These are phyloP conservation scores for Sporothrix luriei DNA, from an alignment of 2,329 filamentous ascomycete species.

Conservation along the genomic window DNA sequence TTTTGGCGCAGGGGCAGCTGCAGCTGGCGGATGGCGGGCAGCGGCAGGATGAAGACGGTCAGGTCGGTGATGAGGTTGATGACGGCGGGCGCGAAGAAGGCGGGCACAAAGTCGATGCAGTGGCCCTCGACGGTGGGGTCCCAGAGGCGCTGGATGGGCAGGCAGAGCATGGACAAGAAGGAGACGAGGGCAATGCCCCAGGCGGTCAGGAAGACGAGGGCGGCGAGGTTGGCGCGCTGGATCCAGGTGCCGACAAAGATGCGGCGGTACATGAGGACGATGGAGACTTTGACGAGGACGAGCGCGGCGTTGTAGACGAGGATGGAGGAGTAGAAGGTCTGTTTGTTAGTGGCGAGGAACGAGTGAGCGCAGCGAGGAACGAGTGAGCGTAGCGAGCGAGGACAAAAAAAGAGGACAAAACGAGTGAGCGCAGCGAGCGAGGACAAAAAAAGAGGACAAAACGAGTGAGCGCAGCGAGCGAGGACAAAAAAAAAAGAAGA, in stretches of 20 bases:
- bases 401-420: not conserved
- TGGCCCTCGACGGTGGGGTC: constrained; percentile 34
- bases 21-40: constrained; percentile 30
- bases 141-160: constrained; percentile 39
- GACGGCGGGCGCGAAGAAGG: constrained; percentile 38
- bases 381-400: not conserved
- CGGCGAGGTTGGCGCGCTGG: constrained; percentile 35
- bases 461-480: not conserved
- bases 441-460: not conserved
- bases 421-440: not conserved
- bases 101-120: constrained; percentile 37
- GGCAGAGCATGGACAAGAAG: not conserved
- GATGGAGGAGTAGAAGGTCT: constrained; percentile 42
- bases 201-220: constrained; percentile 36
- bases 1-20: constrained; percentile 7
- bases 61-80: constrained; percentile 40
- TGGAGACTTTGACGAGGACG: constrained; percentile 43
- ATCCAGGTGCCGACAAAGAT: constrained; percentile 41
- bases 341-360: not conserved
- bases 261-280: constrained; percentile 45
- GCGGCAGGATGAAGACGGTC: constrained; percentile 37
- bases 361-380: too few species aligned
- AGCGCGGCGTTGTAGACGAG: constrained; percentile 43
- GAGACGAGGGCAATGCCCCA: constrained; percentile 35
- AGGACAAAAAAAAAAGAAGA: not conserved